A percentile compares a stretch with the other conserved stretches of the same genome.
Evolutionary conservation across 2,329 filamentous ascomycete genomes (phyloP).

Genomic region (Fusarium humuli): DNA sequence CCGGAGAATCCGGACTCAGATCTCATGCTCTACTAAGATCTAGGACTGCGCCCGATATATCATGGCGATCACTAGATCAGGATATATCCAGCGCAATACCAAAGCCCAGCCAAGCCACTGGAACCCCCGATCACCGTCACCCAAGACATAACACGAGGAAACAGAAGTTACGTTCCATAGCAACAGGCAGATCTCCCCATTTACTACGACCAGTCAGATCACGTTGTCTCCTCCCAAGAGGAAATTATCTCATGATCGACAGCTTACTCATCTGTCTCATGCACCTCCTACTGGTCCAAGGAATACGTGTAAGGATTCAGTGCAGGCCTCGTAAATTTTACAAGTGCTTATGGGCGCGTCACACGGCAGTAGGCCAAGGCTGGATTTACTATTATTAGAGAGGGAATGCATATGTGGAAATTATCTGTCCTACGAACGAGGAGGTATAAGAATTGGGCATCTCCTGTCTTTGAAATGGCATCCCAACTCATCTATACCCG

Average conservation of each 20-base stretch:
- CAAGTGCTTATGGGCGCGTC: slow-evolving; percentile 30
- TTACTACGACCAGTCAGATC: slow-evolving; percentile 3
- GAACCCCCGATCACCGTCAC: neutral
- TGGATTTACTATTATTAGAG: slow-evolving; percentile 26
- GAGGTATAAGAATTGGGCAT: neutral
- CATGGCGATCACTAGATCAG: neutral
- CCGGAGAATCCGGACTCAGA: neutral
- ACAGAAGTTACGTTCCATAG: slow-evolving; percentile 15
- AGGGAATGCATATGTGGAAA: neutral
- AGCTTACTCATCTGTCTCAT: slow-evolving; percentile 1
- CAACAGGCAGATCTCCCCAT: neutral
- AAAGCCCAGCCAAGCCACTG: neutral
- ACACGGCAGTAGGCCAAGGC: slow-evolving; percentile 8
- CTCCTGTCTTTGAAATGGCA: neutral
- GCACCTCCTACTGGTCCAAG: neutral
- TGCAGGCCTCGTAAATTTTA: slow-evolving; percentile 5
- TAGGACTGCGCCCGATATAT: neutral
- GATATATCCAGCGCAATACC: neutral
- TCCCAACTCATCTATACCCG: neutral
- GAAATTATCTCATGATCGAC: slow-evolving; percentile 21
- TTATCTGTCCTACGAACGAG: neutral
- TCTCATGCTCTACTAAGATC: neutral
- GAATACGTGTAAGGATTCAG: slow-evolving; percentile 1
- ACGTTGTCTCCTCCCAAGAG: neutral
- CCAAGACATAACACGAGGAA: slow-evolving; percentile 10